These are phyloP conservation scores for Populus tremula DNA, from an alignment of 345 rosid genomes.

Conservation along the genomic window DNA sequence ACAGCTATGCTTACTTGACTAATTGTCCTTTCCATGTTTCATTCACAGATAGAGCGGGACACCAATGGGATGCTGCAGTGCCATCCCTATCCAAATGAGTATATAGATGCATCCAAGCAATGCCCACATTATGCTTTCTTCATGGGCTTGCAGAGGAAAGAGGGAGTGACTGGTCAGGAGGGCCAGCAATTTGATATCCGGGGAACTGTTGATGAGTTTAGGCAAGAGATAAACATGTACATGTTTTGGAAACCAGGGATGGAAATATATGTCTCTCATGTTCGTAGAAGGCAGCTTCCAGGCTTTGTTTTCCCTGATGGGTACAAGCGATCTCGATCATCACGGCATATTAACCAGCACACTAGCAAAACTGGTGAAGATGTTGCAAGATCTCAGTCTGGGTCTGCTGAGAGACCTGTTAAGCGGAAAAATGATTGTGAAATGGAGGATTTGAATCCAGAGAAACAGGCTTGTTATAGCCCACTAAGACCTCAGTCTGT, in stretches of 20 bases:
- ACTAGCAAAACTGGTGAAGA: constrained; percentile 47
- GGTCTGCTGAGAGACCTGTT: constrained; percentile 42
- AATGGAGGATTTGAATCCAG: constrained; percentile 37
- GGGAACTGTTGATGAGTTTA: constrained; percentile 61
- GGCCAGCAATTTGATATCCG: constrained; percentile 79
- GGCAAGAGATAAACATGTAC: constrained; percentile 54
- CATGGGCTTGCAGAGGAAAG: constrained; percentile 74
- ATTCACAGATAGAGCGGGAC: constrained; percentile 69
- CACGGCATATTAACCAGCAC: constrained; percentile 48
- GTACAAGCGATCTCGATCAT: constrained; percentile 43
- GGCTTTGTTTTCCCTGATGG: constrained; percentile 67
- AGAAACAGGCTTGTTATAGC: constrained; percentile 44
- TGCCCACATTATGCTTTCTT: constrained; percentile 65
- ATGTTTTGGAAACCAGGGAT: constrained; percentile 73
- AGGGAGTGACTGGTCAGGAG: constrained; percentile 57
- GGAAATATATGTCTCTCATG: constrained; percentile 69
- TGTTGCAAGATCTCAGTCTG: constrained; percentile 29
- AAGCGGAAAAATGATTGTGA: constrained; percentile 50
- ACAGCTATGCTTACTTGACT: constrained; percentile 3
- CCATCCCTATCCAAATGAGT: constrained; percentile 69
- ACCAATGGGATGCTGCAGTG: constrained; percentile 73
- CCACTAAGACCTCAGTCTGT: constrained; percentile 41
- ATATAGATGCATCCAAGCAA: constrained; percentile 48
- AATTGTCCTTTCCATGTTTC: constrained; percentile 8
- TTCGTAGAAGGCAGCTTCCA: constrained; percentile 67